Evolutionary conservation across 1,284 basidiomycete species (phyloP).

Genomic region (Ustilago lituana): DNA sequence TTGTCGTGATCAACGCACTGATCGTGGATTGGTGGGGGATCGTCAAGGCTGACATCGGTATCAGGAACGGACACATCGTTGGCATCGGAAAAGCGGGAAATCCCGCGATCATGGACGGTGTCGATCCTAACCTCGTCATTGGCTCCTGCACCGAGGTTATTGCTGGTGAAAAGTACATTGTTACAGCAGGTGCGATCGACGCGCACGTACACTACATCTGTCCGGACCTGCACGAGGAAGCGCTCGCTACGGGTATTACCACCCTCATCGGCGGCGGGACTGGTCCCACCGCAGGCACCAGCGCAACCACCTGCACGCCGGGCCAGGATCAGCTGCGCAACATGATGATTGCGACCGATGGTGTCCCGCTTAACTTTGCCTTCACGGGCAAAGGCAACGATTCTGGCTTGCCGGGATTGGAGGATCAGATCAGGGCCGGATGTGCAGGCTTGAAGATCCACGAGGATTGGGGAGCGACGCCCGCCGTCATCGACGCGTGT

Average conservation of each 20-base stretch:
- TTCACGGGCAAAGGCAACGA: conserved; percentile 87
- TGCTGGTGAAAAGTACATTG: conserved; percentile 90
- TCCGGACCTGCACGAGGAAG: conserved; percentile 80
- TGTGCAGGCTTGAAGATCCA: conserved; percentile 93
- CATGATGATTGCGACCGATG: conserved; percentile 76
- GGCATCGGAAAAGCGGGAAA: conserved; percentile 98
- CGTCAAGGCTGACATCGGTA: conserved; percentile 97
- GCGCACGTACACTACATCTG: conserved; percentile 86
- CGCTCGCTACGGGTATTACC: conserved; percentile 70
- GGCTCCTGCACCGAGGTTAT: conserved; percentile 73
- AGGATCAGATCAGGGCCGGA: conserved; percentile 86
- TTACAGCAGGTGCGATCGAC: conserved; percentile 93
- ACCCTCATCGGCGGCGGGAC: conserved; percentile 73
- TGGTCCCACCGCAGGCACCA: conserved; percentile 87
- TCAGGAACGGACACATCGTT: conserved; percentile 83
- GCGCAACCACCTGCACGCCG: conserved; percentile 94
- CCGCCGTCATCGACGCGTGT: conserved; percentile 79
- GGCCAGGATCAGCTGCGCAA: conserved; percentile 60
- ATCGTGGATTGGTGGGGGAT: conserved; percentile 95
- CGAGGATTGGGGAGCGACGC: conserved; percentile 98
- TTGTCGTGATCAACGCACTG: conserved; percentile 93
- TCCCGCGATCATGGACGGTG: conserved; percentile 88
- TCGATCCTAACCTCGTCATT: conserved; percentile 75
- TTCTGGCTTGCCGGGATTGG: conserved; percentile 75
- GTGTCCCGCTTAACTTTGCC: conserved; percentile 87